Evolutionary conservation across 768 basidiomycete genomes (phyloP).

Genomic region (Pisolithus sp.): DNA sequence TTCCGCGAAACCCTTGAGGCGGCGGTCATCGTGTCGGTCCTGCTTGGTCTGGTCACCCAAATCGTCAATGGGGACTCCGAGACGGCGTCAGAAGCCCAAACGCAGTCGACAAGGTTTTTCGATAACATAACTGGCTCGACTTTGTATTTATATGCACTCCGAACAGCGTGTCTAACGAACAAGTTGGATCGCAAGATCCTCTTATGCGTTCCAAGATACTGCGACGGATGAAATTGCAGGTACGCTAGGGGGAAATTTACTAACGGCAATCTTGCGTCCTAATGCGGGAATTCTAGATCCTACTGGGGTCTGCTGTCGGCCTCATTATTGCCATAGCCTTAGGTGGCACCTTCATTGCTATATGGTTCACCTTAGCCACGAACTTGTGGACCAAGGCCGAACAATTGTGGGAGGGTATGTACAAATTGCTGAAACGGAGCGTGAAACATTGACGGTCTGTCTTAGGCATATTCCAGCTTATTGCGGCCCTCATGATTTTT

Average conservation of each 20-base stretch:
- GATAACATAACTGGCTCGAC: no score
- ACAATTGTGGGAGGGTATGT: conserved; percentile 85
- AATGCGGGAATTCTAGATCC: conserved; percentile 43
- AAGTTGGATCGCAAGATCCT: background rate
- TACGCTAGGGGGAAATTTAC: conserved; percentile 10
- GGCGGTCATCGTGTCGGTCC: conserved; percentile 85
- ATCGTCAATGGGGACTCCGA: conserved; percentile 45
- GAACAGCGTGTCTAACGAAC: background rate
- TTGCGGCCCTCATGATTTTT: conserved; percentile 79
- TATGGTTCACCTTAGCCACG: conserved; percentile 89
- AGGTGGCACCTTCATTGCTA: conserved; percentile 87
- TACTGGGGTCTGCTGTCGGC: conserved; percentile 67
- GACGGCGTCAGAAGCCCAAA: background rate
- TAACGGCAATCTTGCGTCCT: background rate
- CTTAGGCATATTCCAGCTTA: conserved; percentile 60
- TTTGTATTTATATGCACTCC: background rate
- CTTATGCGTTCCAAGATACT: conserved; percentile 41
- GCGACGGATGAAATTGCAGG: conserved; percentile 67
- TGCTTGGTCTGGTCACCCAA: conserved; percentile 88
- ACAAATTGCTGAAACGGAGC: conserved; percentile 5
- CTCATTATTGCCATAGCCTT: conserved; percentile 76
- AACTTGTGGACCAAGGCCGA: conserved; percentile 84
- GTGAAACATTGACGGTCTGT: background rate
- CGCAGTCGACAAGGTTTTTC: background rate
- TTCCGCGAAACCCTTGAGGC: conserved; percentile 94